Evolutionary conservation across 352 stramenopile genomes (phyloP).

Genomic region (Phytophthora rubi): DNA sequence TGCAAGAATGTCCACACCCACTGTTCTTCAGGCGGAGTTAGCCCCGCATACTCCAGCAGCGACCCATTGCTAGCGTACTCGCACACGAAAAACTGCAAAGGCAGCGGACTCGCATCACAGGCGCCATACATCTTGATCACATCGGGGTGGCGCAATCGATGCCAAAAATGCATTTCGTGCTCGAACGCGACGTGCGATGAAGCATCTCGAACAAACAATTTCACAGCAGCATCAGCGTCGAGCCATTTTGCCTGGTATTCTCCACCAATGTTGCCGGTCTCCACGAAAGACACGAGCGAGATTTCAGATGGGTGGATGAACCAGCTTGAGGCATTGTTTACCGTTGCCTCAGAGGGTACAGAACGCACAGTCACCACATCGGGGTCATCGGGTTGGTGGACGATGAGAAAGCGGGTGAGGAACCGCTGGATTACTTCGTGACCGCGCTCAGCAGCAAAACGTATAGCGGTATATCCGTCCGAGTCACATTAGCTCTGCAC

Average conservation of each 20-base stretch:
- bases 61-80: neutral
- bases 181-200: neutral
- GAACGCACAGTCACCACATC: neutral
- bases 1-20: no score
- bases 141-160: constrained; percentile 6
- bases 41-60: neutral
- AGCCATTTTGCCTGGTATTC: neutral
- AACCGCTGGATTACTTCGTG: neutral
- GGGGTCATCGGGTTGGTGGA: neutral
- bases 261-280: neutral
- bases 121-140: constrained; percentile 7
- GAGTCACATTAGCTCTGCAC: neutral
- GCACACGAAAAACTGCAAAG: neutral
- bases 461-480: neutral
- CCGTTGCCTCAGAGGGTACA: neutral
- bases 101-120: neutral
- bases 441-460: neutral
- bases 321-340: neutral
- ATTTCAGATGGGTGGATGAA: neutral
- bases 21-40: neutral
- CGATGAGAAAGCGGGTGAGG: neutral
- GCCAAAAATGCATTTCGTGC: neutral
- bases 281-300: constrained; percentile 5
- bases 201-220: neutral
- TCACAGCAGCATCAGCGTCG: neutral